A percentile compares a stretch with the other conserved stretches of the same genome.
phyloP scores from a whole-genome alignment of 2,329 filamentous ascomycete genomes.

The Ophiostoma sp. region DNA sequence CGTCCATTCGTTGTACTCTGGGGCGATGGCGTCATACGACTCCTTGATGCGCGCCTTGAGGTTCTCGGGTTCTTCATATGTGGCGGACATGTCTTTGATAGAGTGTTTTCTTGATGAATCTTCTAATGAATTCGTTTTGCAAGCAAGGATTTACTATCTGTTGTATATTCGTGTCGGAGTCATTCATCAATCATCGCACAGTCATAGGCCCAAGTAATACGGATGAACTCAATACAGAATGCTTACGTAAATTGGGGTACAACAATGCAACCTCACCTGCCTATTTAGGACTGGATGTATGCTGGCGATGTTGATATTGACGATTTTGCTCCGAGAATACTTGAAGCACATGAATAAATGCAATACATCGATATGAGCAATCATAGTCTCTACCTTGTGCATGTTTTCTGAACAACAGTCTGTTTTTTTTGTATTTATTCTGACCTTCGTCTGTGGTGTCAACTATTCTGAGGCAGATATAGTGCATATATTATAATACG shows the following conservation, averaged over 20 bases:
- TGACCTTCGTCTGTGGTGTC: no score
- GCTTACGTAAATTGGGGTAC: background rate
- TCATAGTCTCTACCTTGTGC: no score
- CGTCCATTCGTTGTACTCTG: conserved; percentile 40
- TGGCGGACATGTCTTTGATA: background rate
- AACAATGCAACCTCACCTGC: background rate
- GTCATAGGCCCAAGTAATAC: background rate
- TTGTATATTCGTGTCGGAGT: background rate
- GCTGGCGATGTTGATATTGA: background rate
- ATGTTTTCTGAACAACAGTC: no score
- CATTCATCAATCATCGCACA: no score
- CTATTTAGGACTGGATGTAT: background rate
- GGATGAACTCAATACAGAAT: background rate
- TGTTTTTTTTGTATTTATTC: no score
- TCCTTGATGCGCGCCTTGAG: conserved; percentile 36
- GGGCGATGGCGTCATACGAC: conserved; percentile 36
- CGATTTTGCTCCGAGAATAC: no score
- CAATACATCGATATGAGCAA: no score
- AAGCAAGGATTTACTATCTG: background rate
- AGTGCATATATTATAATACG: no score
- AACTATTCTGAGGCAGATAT: no score
- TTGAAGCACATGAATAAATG: no score
- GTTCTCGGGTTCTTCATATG: conserved; percentile 27
- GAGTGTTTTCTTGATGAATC: no score
- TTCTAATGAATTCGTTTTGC: no score